These are phyloP conservation scores for Emergomyces orientalis DNA, from an alignment of 2,329 filamentous ascomycete species.

Conservation along the genomic window DNA sequence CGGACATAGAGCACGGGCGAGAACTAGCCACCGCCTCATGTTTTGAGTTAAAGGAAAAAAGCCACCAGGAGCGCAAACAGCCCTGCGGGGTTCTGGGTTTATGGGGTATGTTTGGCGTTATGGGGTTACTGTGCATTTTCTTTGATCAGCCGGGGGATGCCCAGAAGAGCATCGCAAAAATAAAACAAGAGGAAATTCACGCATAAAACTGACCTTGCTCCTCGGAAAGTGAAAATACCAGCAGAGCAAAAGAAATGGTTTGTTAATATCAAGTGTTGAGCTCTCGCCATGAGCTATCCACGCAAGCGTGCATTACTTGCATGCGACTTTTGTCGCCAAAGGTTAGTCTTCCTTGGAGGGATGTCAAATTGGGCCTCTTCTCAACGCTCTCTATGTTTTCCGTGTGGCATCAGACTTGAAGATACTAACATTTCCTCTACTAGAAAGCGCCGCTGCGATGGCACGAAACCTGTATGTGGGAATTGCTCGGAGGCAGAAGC, in stretches of 20 bases:
- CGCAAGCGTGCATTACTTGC: constrained; percentile 12
- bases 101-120: not conserved
- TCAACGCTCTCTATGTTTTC: not conserved
- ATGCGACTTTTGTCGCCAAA: constrained; percentile 12
- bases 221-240: not conserved
- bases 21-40: not conserved
- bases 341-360: constrained; percentile 1
- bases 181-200: not conserved
- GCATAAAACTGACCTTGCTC: not conserved
- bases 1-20: not conserved
- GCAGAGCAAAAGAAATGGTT: not conserved
- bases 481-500: constrained; percentile 13
- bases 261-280: not conserved
- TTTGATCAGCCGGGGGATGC: too few relatives aligned
- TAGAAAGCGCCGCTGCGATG: constrained; percentile 15
- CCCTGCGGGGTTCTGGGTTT: not conserved
- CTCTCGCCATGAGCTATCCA: constrained; percentile 8
- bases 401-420: not conserved
- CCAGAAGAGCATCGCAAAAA: too few relatives aligned
- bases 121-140: too few relatives aligned
- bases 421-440: not conserved
- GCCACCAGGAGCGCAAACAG: not conserved
- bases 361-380: not conserved
- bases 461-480: constrained; percentile 13
- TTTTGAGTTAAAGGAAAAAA: not conserved